Base-by-base conservation (phyloP, 345 rosid species). In the Populus simonii region DNA sequence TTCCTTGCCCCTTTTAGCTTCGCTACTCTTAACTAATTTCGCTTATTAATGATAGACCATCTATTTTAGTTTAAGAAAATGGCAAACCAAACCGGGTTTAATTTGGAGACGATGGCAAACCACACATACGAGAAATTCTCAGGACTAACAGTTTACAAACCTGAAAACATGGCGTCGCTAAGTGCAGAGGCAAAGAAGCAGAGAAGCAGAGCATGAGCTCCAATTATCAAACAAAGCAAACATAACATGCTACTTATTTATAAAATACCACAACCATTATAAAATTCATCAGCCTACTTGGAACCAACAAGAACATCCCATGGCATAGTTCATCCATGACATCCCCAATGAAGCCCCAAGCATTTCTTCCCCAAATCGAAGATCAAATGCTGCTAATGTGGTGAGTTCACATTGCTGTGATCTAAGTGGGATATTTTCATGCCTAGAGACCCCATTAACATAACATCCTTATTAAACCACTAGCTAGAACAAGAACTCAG, bases 351-450 rank as follows among this genome's bases (percentile, higher is more conserved):
- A 23, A 43, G 18, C 20, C 27, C 29, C 57, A 18, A 45, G 36
- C 62, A 49, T 47, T 20, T 31, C n/a, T 45, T 23, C 33, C 31
- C 74, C 33, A 6, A 9, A 47, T 20, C 33, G 27, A 15, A 8
- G 61, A 25, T 55, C 62, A 22, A 31, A 71, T 16, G 62, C 70
- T 39, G 69, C 70, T 22, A 4, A 63, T 27, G 69, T 20, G 70
- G 70, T 43, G 70, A 63, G 70, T 41, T 62, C 70, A 0, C 57
- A 74, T 43, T 43, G 70, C 57, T 29, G 5, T n/a, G 23, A 63
- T 16, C 69, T 59, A 74, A 39, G 70, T 29, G 38, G 70, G 59
- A 63, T 57, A 74, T 43, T 43, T 27, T 38, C 55, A 23, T 74
- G 23, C 31, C 57, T 23, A 17, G 35, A 23, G 13, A 45, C 67